Conservation (phyloP, 805 yeast species). For the Cyberlindnera petersonii region DNA sequence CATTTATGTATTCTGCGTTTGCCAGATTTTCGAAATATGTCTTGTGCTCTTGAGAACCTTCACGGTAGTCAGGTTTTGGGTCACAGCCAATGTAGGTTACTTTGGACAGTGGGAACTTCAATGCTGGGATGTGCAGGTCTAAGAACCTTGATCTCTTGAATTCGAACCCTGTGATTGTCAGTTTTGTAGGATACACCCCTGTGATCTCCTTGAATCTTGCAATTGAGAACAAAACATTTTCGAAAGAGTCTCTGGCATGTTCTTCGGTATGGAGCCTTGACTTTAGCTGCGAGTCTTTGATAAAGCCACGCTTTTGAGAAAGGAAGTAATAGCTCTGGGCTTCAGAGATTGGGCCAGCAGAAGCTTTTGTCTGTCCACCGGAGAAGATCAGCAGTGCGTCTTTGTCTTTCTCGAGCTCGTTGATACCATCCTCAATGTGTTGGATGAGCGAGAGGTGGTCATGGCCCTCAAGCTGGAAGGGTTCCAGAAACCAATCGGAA, state of each 20-base stretch:
- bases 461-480: conserved; percentile 64
- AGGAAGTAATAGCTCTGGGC: conserved; percentile 52
- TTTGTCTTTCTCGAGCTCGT: conserved; percentile 30
- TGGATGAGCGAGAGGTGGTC: conserved; percentile 65
- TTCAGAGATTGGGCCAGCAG: conserved; percentile 55
- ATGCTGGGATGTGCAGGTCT: conserved; percentile 48
- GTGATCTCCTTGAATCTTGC: conserved; percentile 47
- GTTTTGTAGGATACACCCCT: conserved; percentile 43
- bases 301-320: conserved; percentile 31
- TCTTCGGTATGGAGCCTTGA: conserved; percentile 52
- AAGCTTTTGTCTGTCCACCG: conserved; percentile 70
- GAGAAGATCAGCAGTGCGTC: conserved; percentile 42
- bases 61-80: conserved; percentile 44
- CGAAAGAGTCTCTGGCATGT: conserved; percentile 75
- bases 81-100: conserved; percentile 53
- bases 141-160: conserved; percentile 64
- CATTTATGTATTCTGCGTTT: conserved; percentile 47
- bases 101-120: conserved; percentile 36
- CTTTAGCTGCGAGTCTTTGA: conserved; percentile 6
- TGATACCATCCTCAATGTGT: conserved; percentile 50
- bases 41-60: conserved; percentile 22
- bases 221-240: conserved; percentile 63
- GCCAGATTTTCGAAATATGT: conserved; percentile 46
- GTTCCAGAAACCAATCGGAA: conserved; percentile 62
- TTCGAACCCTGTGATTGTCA: conserved; percentile 69